Conservation (phyloP, 1,139 yeast genomes). For the Blastobotrys indianensis region DNA sequence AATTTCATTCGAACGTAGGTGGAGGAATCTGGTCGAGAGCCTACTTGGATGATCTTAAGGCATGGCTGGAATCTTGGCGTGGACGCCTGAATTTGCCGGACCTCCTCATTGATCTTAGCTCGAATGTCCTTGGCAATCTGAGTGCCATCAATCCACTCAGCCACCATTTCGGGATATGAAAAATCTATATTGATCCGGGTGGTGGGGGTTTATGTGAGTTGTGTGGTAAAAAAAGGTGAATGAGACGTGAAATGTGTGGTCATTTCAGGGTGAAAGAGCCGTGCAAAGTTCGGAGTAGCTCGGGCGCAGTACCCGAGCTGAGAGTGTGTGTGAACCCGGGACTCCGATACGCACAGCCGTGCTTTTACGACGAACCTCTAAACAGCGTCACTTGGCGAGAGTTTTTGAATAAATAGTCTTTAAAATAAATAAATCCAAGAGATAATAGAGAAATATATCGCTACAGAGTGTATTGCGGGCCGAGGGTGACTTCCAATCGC, state of each 20-base stretch:
- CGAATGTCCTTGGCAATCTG: conserved; percentile 15
- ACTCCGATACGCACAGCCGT: not conserved
- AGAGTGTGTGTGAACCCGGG: conserved; percentile 1
- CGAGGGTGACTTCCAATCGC: conserved; percentile 39
- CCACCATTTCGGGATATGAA: conserved; percentile 6
- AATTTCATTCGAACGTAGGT: conserved; percentile 93
- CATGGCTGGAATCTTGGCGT: conserved; percentile 60
- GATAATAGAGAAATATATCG: not conserved
- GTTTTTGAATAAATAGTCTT: too few species aligned
- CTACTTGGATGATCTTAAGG: conserved; percentile 84
- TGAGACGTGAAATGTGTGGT: not conserved
- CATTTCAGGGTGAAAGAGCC: too few species aligned
- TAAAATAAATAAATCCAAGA: too few species aligned
- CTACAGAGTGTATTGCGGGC: not conserved
- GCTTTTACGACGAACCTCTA: too few species aligned
- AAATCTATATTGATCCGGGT: not conserved
- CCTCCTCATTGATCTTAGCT: conserved; percentile 11
- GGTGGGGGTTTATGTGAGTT: not conserved
- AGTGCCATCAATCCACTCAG: conserved; percentile 15
- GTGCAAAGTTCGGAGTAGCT: conserved; percentile 1
- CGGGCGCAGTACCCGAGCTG: conserved; percentile 1
- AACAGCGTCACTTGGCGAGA: too few species aligned
- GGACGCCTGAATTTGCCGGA: conserved; percentile 9
- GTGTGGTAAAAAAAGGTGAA: not conserved
- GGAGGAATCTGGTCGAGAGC: conserved; percentile 80